Base-by-base conservation (phyloP, 2,329 filamentous ascomycete genomes). In the Arthroderma uncinatum region DNA sequence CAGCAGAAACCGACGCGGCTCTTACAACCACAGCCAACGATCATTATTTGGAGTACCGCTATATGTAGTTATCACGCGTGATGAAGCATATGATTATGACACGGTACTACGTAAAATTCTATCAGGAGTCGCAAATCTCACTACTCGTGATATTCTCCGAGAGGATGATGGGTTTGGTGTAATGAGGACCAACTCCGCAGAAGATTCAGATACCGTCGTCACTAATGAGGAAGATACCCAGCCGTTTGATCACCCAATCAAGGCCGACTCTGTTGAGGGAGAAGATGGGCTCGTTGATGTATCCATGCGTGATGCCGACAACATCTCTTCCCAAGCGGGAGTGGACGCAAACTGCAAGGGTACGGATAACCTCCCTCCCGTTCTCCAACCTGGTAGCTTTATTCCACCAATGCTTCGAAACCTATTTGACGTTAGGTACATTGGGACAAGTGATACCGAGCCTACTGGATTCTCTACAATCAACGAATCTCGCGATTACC, bases 261-360 rank as follows among this genome's bases (percentile, higher is more conserved):
- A 85, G 58, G 85, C 89, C 47, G 80, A 82, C 28, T 95, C 91
- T 2, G 81, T 95, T 1, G 85, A 91, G 68, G 87, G 89, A 8
- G 92, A 96, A 69, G 91, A 96, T 60, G 89, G 89, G 60, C 82
- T 96, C 65, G 87, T 97, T 4, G 88, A 96, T 67, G 84, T 98
- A 14, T 87, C 87, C 0, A 91, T 96, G 85, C 84, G 83, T 55
- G 85, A 89, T 64, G 74, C 75, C 1, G 67, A 67, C 14, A 74
- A 78, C 58, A 62, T 63, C 23, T 68, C 69, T 42, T 67, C 66
- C 16, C 56, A 61, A n/a, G n/a, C n/a, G 9, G 58, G 59, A 8
- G 60, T 59, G 23, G 52, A 57, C 56, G 63, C 60, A 7, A 57
- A 61, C 3, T 74, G 77, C 59, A 71, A 75, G 52, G 77, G 79